Conservation (phyloP, 305 asterid species). For the Fraxinus latifolia region DNA sequence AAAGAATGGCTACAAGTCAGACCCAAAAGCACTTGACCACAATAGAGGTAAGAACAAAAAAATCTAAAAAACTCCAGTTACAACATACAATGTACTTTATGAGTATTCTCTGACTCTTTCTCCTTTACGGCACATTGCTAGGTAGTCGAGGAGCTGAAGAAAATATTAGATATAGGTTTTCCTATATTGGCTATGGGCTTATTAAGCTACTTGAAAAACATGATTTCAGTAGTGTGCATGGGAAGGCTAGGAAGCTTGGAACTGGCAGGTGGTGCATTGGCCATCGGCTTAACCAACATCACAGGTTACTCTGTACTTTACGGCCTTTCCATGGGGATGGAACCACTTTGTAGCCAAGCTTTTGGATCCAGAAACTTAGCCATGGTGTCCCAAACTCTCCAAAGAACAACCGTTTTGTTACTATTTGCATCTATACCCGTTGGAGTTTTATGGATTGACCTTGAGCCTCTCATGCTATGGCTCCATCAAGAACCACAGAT, state of each 20-base stretch:
- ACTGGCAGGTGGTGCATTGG: constrained; percentile 88
- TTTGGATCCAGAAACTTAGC: constrained; percentile 68
- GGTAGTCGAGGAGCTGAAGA: constrained; percentile 74
- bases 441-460: constrained; percentile 63
- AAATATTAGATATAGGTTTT: constrained; percentile 49
- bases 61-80: constrained; percentile 28
- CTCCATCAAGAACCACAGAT: constrained; percentile 73
- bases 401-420: constrained; percentile 58
- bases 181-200: constrained; percentile 79
- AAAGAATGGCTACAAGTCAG: constrained; percentile 45
- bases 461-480: constrained; percentile 63
- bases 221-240: constrained; percentile 79
- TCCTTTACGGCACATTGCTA: constrained; percentile 22
- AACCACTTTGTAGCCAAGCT: constrained; percentile 83
- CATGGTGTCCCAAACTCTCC: constrained; percentile 51
- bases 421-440: constrained; percentile 67
- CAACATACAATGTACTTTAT: not conserved
- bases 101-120: constrained; percentile 26
- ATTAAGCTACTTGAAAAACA: constrained; percentile 70
- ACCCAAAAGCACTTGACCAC: constrained; percentile 44
- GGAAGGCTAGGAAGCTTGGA: constrained; percentile 83
- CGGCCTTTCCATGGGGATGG: constrained; percentile 93
- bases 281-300: constrained; percentile 87
- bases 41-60: constrained; percentile 55
- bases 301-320: constrained; percentile 80